Base-by-base conservation (phyloP, 805 yeast species). In the Cyberlindnera petersonii region DNA sequence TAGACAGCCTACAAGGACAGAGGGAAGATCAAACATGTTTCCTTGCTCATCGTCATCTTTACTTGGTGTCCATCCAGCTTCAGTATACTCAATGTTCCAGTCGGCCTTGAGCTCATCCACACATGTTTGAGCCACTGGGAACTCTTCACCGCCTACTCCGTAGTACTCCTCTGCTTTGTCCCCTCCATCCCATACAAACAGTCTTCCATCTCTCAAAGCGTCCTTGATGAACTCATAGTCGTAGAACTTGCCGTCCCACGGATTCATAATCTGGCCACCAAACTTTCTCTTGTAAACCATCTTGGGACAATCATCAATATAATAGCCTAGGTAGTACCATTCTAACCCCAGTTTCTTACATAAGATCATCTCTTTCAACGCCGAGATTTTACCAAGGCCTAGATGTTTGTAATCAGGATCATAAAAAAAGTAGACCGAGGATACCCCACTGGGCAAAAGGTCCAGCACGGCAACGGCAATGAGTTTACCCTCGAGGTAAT, bases 371-470 rank as follows among this genome's bases (percentile, higher is more conserved):
- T 88, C 97, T 27, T 84, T 61, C 20, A 87, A 52, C 0, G 86
- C 91, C 44, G 88, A 79, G 2, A 88, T 56, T 19, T 86, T 86
- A 0, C 97, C 97, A 22, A 88, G 58, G 0, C 86, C 81, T 48
- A 79, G 63, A 36, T 75, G 69, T 5, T 80, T 78, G 54, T 69
- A 82, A 38, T 79, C 89, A 0, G 94, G 93, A 55, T 87, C 89
- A 85, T 93, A 86, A 10, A 88, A 77, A 56, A 89, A 84, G 57
- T 89, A 88, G 1, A 89, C 89, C 0, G 95, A 79, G 0, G 96
- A 86, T 0, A 89, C 58, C 0, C 86, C 82, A 19, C 75, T 59
- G 0, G 95, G 95, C 24, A 89, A 59, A 16, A 88, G 63, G 59
- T 88, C 97, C 22, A 83, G 54, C 1, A 88, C 86, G 0, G 85